Evolutionary conservation across 169 alveolate genomes (phyloP).

Genomic region (Pseudocohnilembus persalinus): DNA sequence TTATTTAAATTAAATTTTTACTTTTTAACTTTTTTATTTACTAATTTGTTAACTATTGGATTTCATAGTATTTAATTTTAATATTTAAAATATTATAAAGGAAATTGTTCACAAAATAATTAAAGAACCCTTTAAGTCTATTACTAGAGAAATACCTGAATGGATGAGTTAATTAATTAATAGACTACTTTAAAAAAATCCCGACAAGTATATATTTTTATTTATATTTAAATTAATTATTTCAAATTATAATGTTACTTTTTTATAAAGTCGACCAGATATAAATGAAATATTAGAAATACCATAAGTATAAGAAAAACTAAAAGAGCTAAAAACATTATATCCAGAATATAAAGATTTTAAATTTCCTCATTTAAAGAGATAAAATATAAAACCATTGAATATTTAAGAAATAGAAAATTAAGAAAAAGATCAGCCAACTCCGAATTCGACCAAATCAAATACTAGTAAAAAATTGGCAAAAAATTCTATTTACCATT

Average conservation of each 20-base stretch:
- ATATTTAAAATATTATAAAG: no score
- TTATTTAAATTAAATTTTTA: constrained; percentile 2
- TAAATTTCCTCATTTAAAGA: not conserved
- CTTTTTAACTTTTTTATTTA: not conserved
- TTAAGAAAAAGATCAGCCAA: not conserved
- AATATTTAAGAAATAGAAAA: not conserved
- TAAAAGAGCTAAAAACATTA: not conserved
- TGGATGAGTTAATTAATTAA: not conserved
- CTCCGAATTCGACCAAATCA: not conserved
- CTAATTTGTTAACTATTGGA: not conserved
- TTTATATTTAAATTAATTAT: not conserved
- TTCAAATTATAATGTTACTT: not conserved
- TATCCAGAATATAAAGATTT: not conserved
- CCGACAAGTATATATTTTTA: not conserved
- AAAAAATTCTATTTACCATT: not conserved
- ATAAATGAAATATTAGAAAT: not conserved
- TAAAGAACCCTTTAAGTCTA: not conserved
- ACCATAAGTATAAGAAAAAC: constrained; percentile 1
- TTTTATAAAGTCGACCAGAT: constrained; percentile 5
- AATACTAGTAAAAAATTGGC: not conserved
- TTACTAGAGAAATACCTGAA: not conserved
- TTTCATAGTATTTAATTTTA: not conserved
- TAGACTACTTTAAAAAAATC: constrained; percentile 13
- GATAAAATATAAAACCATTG: not conserved
- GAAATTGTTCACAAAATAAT: constrained; percentile 24